A percentile compares a stretch with the other conserved stretches of the same genome.
Conservation (phyloP, 2,329 filamentous ascomycete genomes). For the Penicillium expansum region DNA sequence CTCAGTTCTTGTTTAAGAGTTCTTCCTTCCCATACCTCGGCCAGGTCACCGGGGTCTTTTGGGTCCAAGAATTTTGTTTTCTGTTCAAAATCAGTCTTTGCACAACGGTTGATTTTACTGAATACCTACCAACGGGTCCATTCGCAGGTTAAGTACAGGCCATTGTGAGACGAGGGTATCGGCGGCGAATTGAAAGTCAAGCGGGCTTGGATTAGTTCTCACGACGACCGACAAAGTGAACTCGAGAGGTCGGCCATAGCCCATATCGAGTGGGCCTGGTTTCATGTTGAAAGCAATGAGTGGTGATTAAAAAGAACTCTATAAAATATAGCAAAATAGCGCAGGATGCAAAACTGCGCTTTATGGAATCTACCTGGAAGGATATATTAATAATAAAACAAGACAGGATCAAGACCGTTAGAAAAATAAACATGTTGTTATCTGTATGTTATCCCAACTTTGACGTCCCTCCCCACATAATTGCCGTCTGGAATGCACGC, state of each 20-base stretch:
- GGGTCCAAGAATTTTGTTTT: constrained; percentile 10
- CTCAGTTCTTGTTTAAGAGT: not conserved
- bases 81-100: not conserved
- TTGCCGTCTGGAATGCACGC: constrained; percentile 1
- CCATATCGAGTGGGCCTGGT: constrained; percentile 5
- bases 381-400: not conserved
- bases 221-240: constrained; percentile 6
- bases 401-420: not conserved
- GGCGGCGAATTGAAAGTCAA: constrained; percentile 10
- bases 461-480: constrained; percentile 1
- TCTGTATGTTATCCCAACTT: not conserved
- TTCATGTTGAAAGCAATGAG: not conserved
- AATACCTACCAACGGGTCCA: constrained; percentile 4
- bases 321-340: not conserved
- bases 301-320: not conserved
- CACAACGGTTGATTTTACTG: no score
- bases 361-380: not conserved
- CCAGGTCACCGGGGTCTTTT: constrained; percentile 1
- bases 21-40: constrained; percentile 7
- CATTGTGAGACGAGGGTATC: constrained; percentile 10
- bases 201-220: constrained; percentile 1
- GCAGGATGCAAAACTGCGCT: not conserved
- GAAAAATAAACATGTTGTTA: not conserved
- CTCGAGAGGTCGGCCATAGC: constrained; percentile 6
- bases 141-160: constrained; percentile 6